phyloP scores from a whole-genome alignment of 495 filamentous ascomycete genomes.

The Friedmanniomyces endolithicus region DNA sequence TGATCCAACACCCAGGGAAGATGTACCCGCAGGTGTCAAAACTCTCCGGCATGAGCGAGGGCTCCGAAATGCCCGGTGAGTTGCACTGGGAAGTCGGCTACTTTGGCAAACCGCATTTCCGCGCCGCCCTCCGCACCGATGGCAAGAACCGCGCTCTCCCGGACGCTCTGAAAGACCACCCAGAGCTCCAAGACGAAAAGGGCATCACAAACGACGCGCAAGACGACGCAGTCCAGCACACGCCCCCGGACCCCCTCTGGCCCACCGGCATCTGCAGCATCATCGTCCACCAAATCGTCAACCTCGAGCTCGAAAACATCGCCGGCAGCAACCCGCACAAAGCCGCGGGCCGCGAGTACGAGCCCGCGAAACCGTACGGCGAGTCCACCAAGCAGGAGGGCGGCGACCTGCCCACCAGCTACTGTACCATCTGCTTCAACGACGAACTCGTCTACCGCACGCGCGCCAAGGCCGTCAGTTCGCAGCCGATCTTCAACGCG shows the following conservation, averaged over 20 bases:
- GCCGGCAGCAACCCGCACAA: conserved; percentile 56
- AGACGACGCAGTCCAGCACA: conserved; percentile 77
- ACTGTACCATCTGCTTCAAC: conserved; percentile 83
- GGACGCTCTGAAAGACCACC: conserved; percentile 53
- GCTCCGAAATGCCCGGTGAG: conserved; percentile 80
- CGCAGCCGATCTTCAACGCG: conserved; percentile 91
- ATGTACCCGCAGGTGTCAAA: conserved; percentile 90
- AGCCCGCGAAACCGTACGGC: conserved; percentile 77
- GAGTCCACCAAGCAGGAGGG: conserved; percentile 71
- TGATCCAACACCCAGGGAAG: conserved; percentile 82
- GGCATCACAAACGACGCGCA: conserved; percentile 59
- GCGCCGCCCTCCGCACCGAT: conserved; percentile 69
- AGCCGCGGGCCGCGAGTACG: conserved; percentile 57
- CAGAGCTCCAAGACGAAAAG: conserved; percentile 77
- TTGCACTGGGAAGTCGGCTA: conserved; percentile 93
- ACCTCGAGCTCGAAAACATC: conserved; percentile 74
- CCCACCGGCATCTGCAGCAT: conserved; percentile 75
- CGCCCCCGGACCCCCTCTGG: conserved; percentile 88
- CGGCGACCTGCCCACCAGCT: conserved; percentile 67
- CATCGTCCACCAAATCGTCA: conserved; percentile 88
- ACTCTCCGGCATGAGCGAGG: conserved; percentile 65
- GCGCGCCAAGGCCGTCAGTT: conserved; percentile 77
- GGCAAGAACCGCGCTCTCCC: conserved; percentile 72
- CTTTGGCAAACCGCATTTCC: conserved; percentile 78
- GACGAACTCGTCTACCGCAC: conserved; percentile 90